Base-by-base conservation (phyloP, 169 alveolate species). In the Plasmodium cynomolgi region DNA sequence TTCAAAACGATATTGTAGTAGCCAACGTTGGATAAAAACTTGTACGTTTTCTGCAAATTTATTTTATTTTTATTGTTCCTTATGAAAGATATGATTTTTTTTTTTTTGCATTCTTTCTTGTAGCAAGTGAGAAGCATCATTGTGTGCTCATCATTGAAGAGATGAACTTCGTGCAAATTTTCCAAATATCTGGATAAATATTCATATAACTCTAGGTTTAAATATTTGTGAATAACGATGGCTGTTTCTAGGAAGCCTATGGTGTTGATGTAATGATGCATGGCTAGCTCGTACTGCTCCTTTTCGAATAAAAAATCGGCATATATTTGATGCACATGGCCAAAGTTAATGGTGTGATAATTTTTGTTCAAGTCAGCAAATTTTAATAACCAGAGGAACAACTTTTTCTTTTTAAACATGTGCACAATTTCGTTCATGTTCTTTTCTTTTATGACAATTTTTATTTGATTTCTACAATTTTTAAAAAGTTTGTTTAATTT, bases 221-320 rank as follows among this genome's bases (percentile, higher is more conserved):
- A 86, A 77, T 86, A 86, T 86, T 86, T 86, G 44, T 86, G 84
- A 75, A 86, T 86, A 86, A 86, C 93, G 44, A 29, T 71, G 44
- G 86, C 83, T 0, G 93, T 77, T 77, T 86, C 93, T 71, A 86
- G 81, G 68, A 26, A 86, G 6, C 80, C 85, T 75, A 86, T 86
- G 26, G 93, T 86, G 26, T 86, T 56, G 26, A 86, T 86, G 81
- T 86, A 86, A 71, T 86, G 82, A 50, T 86, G 33, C 81, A 86
- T 75, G 44, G 93, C 84, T 41, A 34, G 31, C 68, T 86, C 93
- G 31, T 86, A 77, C 31, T 75, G 81, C 20, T 86, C 93, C 72
- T 86, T 86, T 86, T 86, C 93, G 44, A 86, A 86, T 77, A 86
- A 86, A 77, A 86, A 86, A 77, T 86, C 93, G 15, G 93, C 93